Base-by-base conservation (phyloP, 345 rosid genomes). In the Ceriops tagal region DNA sequence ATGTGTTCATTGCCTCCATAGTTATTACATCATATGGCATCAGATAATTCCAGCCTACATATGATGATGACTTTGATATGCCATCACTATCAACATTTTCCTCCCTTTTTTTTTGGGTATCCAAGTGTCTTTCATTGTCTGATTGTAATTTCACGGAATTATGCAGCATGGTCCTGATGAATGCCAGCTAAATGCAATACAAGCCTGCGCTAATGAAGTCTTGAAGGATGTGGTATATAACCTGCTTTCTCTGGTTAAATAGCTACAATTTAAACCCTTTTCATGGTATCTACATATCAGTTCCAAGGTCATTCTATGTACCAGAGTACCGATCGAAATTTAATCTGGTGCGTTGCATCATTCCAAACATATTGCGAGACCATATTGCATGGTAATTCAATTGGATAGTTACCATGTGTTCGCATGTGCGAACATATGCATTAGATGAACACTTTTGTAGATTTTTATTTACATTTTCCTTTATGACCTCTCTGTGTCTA, bases 91-190 rank as follows among this genome's bases (percentile, higher is more conserved):
- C 6, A 16, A 21, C 31, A 21, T 5, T 51, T 31, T n/a, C 28
- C 9, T 0, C 11, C 32, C 21, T 55, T 20, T 49, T 11, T 32
- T 37, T 19, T 1, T 34, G 37, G 37, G 37, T 34, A 34, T 34
- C 37, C 37, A 21, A 10, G 1, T 69, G 15, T 52, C 22, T 34
- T 46, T 26, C 1, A 3, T 10, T 9, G 6, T 4, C 47, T 59
- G 28, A 47, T 47, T 30, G 4, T 5, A 39, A 9, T 43, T 43
- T 26, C 26, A 55, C 57, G n/a, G 16, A 60, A 37, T 58, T 68
- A 34, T 68, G 77, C 85, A 84, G 87, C 66, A 81, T 34, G 87
- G 85, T 66, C 72, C 47, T 39, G 78, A 79, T 4, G 81, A 84
- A 75, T 75, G 87, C 69, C 27, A 43, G 69, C 59, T 81, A 49